Base-by-base conservation (phyloP, 2,329 filamentous ascomycete species). In the Endocalyx cinctus region DNA sequence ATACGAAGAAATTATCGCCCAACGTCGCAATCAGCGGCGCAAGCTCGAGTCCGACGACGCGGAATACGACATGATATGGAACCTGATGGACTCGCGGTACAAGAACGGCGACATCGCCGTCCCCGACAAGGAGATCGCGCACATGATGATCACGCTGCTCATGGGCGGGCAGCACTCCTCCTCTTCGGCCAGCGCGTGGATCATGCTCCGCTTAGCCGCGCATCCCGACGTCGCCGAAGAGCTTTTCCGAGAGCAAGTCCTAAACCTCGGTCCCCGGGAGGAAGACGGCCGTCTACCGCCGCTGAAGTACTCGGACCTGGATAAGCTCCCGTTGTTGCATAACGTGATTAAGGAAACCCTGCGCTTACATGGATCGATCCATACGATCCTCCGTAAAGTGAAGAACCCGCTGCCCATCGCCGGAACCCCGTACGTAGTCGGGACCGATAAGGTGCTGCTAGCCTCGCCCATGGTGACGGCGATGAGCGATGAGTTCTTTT, bases 91-190 rank as follows among this genome's bases (percentile, higher is more conserved):
- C 45, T 83, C 80, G 56, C 71, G 63, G 10, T 90, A 90, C 73
- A 88, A 88, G 63, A 70, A 85, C 47, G 84, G 85, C 29, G 70
- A 65, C 10, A n/a, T n/a, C n/a, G 62, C 69, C 0, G 62, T 89
- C 1, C 79, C 84, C 0, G 84, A 90, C 55, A 72, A 79, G 46
- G 84, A 90, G 54, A 77, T 90, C 32, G 84, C 84, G 0, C 80
- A 87, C 59, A 85, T 90, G 70, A 88, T 90, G 85, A 90, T 90
- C 51, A 84, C 84, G 0, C 70, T 90, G 12, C 72, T 90, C 32
- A 89, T 92, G 84, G 85, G 81, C 10, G 85, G 85, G 31, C 85
- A 92, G 54, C 85, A 90, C 63, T 84, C 82, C 2, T 88, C 84
- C 0, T 82, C 84, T 5, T 81, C 84, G 1, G 83, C 82, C n/a